Percentiles rank a stretch among this genome's conserved stretches.
Conservation (phyloP, 2,329 filamentous ascomycete species). For the Dothidotthia symphoricarpi region DNA sequence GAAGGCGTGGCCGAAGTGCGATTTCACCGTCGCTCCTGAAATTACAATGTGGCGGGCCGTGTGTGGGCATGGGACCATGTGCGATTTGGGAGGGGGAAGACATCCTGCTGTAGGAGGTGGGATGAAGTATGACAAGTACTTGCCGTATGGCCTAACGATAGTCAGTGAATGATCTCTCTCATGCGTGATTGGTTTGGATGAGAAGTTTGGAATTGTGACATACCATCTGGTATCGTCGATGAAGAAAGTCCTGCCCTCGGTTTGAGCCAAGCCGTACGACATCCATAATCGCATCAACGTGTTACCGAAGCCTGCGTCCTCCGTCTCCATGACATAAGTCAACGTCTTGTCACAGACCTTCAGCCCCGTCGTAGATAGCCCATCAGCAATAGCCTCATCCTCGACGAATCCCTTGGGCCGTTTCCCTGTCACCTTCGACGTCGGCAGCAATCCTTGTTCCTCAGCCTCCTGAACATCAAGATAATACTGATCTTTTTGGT, state of each 20-base stretch:
- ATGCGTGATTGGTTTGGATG: too few species aligned
- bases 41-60: slow-evolving; percentile 73
- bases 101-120: slow-evolving; percentile 65
- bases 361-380: slow-evolving; percentile 33
- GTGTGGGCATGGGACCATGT: slow-evolving; percentile 77
- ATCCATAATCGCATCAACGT: slow-evolving; percentile 79
- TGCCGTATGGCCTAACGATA: slow-evolving; percentile 64
- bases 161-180: slow-evolving; percentile 23
- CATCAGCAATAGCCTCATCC: slow-evolving; percentile 32
- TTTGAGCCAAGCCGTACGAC: slow-evolving; percentile 74
- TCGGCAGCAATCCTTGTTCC: slow-evolving; percentile 59
- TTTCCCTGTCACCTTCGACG: slow-evolving; percentile 37
- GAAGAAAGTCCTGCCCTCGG: slow-evolving; percentile 75
- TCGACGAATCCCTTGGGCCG: slow-evolving; percentile 41
- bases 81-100: slow-evolving; percentile 67
- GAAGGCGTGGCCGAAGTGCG: slow-evolving; percentile 63
- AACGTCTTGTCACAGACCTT: slow-evolving; percentile 67
- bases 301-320: slow-evolving; percentile 73
- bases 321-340: slow-evolving; percentile 73
- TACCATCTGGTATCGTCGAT: slow-evolving; percentile 77
- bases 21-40: slow-evolving; percentile 64
- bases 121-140: slow-evolving; percentile 70
- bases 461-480: slow-evolving; percentile 74
- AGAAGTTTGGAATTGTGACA: slow-evolving; percentile 5
- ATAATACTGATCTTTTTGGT: slow-evolving; percentile 65